These are phyloP conservation scores for Boletus huronensis DNA, from an alignment of 768 basidiomycete genomes.

Conservation along the genomic window DNA sequence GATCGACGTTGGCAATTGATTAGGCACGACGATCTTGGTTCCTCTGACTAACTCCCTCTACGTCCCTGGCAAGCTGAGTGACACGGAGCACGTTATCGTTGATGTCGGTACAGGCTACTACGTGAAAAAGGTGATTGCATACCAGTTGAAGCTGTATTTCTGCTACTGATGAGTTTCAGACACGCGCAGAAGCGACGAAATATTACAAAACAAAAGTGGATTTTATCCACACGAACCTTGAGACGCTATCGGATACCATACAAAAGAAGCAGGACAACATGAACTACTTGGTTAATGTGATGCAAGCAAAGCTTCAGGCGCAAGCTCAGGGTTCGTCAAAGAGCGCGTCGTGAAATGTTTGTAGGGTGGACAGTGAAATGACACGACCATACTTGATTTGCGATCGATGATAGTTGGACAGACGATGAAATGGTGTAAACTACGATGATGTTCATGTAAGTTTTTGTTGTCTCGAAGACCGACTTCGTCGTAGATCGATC, in stretches of 20 bases:
- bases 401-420: neutral
- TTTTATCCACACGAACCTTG: constrained; percentile 79
- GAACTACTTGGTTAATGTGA: constrained; percentile 64
- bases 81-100: constrained; percentile 84
- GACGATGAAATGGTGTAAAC: neutral
- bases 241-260: constrained; percentile 84
- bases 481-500: neutral
- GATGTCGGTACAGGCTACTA: constrained; percentile 98
- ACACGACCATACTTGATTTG: neutral
- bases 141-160: constrained; percentile 8
- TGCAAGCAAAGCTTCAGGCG: constrained; percentile 58
- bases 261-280: constrained; percentile 89
- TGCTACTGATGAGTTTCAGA: constrained; percentile 43
- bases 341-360: constrained; percentile 16
- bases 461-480: neutral
- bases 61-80: constrained; percentile 84
- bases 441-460: neutral
- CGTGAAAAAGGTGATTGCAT: constrained; percentile 73
- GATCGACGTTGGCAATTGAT: neutral
- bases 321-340: constrained; percentile 20
- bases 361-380: neutral
- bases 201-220: constrained; percentile 81
- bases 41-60: constrained; percentile 94
- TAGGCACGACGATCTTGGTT: constrained; percentile 86
- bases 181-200: constrained; percentile 71